Base-by-base conservation (phyloP, 2,329 filamentous ascomycete species). In the Sordariomycetes sp. region DNA sequence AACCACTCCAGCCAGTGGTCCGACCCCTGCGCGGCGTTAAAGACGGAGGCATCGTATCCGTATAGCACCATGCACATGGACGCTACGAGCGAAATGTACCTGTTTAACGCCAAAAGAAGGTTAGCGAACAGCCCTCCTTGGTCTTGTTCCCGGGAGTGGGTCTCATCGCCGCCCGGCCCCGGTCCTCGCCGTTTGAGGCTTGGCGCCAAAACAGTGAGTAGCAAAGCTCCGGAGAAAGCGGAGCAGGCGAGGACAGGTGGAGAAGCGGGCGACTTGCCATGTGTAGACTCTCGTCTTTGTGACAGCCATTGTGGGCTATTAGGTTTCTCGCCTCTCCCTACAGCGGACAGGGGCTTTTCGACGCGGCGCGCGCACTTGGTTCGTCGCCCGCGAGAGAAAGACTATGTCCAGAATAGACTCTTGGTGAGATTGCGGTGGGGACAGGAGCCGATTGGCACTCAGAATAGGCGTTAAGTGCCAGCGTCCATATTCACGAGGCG, bases 31-130 rank as follows among this genome's bases (percentile, higher is more conserved):
- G 87, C 79, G 5, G 84, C 83, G 67, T 89, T 89, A 74, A 84
- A 89, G 53, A 87, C 84, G 42, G 83, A 86, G 1, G 85, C 84
- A 75, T 88, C 85, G 66, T 88, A 88, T 58, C 85, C 85, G 66
- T 87, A 88, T 52, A 89, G 75, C 24, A 87, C 83, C 85, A 88
- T 88, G 68, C 83, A 87, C 67, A 83, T 82, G 64, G 85, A 84
- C 58, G 85, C 85, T 62, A 87, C 81, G 55, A 86, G 73, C 59
- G 82, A 84, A 62, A 86, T 81, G 72, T 84, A 87, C 82, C 81
- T 79, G 57, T 51, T 52, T 39, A 39, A 17, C 4, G 6, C 36
- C 36, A 12, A 17, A 12, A 12, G n/a, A 12, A 7, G 36, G 36
- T 39, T 39, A 17, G 36, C 36, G 4, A 3, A 12, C 36, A 39